Evolutionary conservation across 179 eudicot species (phyloP), one percentile per base, ranked within the genome.

Genomic region (Beta macrorhiza): DNA sequence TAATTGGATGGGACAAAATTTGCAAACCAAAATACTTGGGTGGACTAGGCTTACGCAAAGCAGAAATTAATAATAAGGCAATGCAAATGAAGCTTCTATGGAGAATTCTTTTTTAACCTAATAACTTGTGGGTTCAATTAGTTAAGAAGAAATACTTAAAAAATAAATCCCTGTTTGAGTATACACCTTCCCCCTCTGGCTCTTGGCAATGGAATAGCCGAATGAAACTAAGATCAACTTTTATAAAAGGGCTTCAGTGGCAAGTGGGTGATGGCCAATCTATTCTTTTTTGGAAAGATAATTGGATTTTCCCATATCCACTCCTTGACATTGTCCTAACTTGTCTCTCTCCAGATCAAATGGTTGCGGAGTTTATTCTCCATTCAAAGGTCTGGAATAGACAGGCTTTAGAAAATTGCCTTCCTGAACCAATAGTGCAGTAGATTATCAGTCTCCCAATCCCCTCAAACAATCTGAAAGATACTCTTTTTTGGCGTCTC

Each of bases 1-100:
- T n/a, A 73, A 73, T 11, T 10, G 62, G 62, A 1, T 73, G 77
- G 61, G 77, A 73, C 20, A 73, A 73, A 13, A 22, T 22, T 12
- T 73, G 77, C 19, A 19, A 4, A 16, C 77, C 62, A 1, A 3
- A 7, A 5, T 20, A 2, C 51, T 4, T 73, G 7, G 78, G 78
- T 12, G 78, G 78, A 0, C 19, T 74, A 5, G 65, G 78, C 5
- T 25, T 74, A 6, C 11, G 65, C 15, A 74, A 74, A 74, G 13
- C 2, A 0, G 49, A 74, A 11, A 11, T 25, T 9, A 4, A 15
- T 9, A 56, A 56, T 15, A 75, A 75, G 4, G 29, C 67, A 25
- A 14, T 75, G 17, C 67, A 75, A 37, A 20, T 75, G 49, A 75
- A 75, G 1, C 51, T 29, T 14, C 1, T 56, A 4, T 57, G 51